Evolutionary conservation across 2,329 filamentous ascomycete species (phyloP), one percentile per base, ranked within the genome.

Genomic region (Neonectria magnoliae): DNA sequence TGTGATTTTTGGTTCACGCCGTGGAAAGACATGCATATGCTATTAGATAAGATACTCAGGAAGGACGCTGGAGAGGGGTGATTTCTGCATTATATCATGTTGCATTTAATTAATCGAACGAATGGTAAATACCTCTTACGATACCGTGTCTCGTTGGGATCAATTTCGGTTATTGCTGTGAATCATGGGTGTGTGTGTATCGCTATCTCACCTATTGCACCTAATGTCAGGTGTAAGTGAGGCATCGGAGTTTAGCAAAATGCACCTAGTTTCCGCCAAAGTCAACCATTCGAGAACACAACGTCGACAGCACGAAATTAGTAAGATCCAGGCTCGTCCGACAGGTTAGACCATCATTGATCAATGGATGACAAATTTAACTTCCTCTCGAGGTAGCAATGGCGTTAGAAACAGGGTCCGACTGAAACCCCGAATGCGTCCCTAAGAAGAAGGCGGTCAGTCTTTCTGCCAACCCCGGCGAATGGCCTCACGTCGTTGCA

Each of bases 401-500:
- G 47, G n/a, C 25, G 44, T 25, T 22, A 29, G 45, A 20, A 20
- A 18, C 16, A 14, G 10, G 48, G 48, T 51, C n/a, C 29, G 29
- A 51, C 29, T 13, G 16, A 51, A 33, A n/a, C 27, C 22, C 29
- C 27, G 27, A 51, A 7, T 20, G 10, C 4, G 1, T 29, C 65
- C 25, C 3, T 57, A 68, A 54, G 0, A 1, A 31, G 71, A 68
- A 73, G 57, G 71, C 71, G 71, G 71, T 73, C 58, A 65, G 7
- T 0, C 0, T 56, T 69, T 73, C 68, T 73, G 71, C 70, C 71
- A 27, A 18, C 22, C 11, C 45, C 44, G 14, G 41, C 42, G 53
- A 45, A 65, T 73, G 69, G 71, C 69, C 71, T 73, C 71, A 73
- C 68, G 50, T 72, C 68, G 57, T 62, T 62, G 31, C 59, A 60